Base-by-base conservation (phyloP, 2,329 filamentous ascomycete genomes). In the Thyridium curvatum region DNA sequence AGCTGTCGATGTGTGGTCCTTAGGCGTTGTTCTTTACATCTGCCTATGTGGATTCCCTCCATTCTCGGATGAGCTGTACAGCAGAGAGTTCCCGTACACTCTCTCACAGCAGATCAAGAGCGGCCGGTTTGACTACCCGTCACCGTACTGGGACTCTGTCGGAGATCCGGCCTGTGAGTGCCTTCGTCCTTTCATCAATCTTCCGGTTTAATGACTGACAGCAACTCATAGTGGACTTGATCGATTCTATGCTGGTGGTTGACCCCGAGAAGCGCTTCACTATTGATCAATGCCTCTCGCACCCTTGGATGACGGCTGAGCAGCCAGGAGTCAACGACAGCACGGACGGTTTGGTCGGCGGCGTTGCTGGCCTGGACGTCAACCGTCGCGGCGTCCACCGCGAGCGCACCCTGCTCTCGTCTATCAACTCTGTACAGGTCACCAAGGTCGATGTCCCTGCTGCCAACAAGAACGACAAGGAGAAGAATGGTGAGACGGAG, bases 1-100 rank as follows among this genome's bases (percentile, higher is more conserved):
- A 53, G 90, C 90, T 3, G 93, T 98, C 9, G 93, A 98, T 58
- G 74, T 97, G 32, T 97, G 93, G 93, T 95, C 90, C 2, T 73
- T 97, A 1, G 93, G 93, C n/a, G 93, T 98, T 3, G 91, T 98
- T 4, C 72, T 98, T 17, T 98, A 97, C 64, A 97, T 97, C 52
- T 96, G 89, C 57, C 75, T 97, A 5, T 97, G 93, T 57, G 93
- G 93, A 29, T 97, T 97, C 55, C 93, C 91, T 4, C 93, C 93
- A 0, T 98, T 98, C 64, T 94, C 88, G 0, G 93, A 98, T 53
- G 93, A 98, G 62, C 78, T 97, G 1, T 86, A 82, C 62, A 82
- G 80, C 1, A 65, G 65, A 29, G 82, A 94, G 33, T 93, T 90
- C 48, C 93, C 93, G 3, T 96, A 87, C 56, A 87, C 76, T 0